These are phyloP conservation scores for Carex pumila DNA, from an alignment of 176 grass and related monocot species.

Conservation along the genomic window DNA sequence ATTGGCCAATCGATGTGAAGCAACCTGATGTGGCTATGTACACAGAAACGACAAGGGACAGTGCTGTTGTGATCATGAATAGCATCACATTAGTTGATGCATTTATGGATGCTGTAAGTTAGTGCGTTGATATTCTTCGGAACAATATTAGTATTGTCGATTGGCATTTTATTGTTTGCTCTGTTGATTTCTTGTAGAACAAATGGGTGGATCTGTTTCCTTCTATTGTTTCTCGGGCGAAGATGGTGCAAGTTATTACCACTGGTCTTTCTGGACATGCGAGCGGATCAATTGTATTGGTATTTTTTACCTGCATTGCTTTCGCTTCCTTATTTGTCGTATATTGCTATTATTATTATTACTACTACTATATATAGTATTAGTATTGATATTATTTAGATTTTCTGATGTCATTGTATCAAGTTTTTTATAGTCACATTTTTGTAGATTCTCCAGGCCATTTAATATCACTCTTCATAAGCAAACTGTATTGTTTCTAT, in stretches of 20 bases:
- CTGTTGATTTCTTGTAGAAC: slow-evolving; percentile 34
- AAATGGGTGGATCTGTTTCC: slow-evolving; percentile 99
- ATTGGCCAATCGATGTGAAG: slow-evolving; percentile 60
- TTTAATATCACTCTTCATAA: neutral
- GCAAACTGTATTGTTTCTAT: neutral
- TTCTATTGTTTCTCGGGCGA: slow-evolving; percentile 66
- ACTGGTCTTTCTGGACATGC: slow-evolving; percentile 55
- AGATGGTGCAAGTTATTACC: slow-evolving; percentile 68
- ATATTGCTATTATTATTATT: neutral
- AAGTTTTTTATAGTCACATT: neutral
- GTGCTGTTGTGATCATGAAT: slow-evolving; percentile 85
- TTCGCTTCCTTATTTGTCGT: neutral
- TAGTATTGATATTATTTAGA: neutral
- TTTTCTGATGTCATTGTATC: neutral
- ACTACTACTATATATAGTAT: neutral
- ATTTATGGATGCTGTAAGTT: slow-evolving; percentile 70
- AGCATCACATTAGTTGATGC: slow-evolving; percentile 86
- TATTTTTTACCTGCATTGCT: slow-evolving; percentile 21
- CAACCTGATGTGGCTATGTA: slow-evolving; percentile 22
- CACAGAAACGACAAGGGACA: slow-evolving; percentile 68
- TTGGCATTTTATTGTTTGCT: neutral
- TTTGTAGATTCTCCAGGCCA: neutral
- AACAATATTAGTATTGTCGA: neutral
- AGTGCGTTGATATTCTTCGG: neutral
- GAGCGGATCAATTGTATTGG: slow-evolving; percentile 72